Evolutionary conservation across 345 rosid genomes (phyloP), one percentile per base, ranked within the genome.

Genomic region (Pelargonium nanum): DNA sequence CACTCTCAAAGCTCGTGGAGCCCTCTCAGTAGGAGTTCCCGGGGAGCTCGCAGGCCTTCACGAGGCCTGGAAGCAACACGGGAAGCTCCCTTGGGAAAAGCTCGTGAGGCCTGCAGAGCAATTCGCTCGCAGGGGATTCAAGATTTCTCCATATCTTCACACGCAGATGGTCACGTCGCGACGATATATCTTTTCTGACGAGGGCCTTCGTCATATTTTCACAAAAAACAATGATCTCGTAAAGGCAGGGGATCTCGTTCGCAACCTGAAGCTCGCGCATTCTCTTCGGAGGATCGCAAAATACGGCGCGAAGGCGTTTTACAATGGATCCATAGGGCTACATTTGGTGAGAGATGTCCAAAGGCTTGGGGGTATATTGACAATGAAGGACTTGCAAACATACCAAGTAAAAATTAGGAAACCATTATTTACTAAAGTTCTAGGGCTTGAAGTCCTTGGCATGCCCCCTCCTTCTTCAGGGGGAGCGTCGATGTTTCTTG

Each of bases 391-490:
- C 56, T 58, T 82, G 72, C 65, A 48, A 52, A 78, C 52, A 8
- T 86, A 86, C 7, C 65, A 22, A 67, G 86, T 80, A 52, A 77
- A 66, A 66, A 55, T 71, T 1, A 77, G 61, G 32, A 51, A 78
- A 57, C 84, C 94, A 5, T 22, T 80, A 30, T 60, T 76, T 4
- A 22, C 67, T 9, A 50, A 80, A 4, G 24, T 84, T 67, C 59
- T 77, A 24, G 87, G 84, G 59, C 71, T 73, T 20, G 28, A 67
- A 63, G 25, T 86, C 19, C 68, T 82, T 1, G 68, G 84, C 54
- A 84, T 82, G 88, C 89, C 87, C 48, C 87, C 89, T 17, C 89
- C 94, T 67, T 80, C 87, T 26, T 70, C 84, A 0, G 87, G 89
- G 2, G 85, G 80, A 5, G 72, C 78, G 22, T 70, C 85, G 26